phyloP scores from a whole-genome alignment of 148 eudicot genomes.

The Vaccinium vitisidaea region DNA sequence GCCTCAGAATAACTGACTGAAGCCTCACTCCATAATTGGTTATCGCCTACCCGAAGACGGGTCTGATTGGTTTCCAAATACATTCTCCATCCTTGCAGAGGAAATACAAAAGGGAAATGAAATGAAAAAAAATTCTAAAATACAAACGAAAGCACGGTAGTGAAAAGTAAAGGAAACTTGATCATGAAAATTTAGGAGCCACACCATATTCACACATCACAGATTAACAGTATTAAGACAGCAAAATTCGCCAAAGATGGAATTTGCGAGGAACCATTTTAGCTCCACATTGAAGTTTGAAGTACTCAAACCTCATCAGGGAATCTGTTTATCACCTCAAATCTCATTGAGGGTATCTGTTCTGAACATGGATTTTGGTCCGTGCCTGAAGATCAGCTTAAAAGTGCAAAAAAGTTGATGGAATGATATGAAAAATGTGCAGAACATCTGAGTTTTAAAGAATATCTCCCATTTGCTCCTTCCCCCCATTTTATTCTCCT shows the following conservation, averaged over 20 bases:
- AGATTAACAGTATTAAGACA: neutral
- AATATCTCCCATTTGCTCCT: too few species aligned
- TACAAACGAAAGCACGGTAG: neutral
- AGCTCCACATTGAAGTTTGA: neutral
- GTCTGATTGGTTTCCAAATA: slow-evolving; percentile 11
- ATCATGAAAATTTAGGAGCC: neutral
- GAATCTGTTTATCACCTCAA: neutral
- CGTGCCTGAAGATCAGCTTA: neutral
- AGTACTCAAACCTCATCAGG: neutral
- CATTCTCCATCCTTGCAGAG: neutral
- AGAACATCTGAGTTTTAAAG: neutral
- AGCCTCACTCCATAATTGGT: slow-evolving; percentile 18
- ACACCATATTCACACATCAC: neutral
- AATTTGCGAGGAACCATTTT: neutral
- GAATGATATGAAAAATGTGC: neutral
- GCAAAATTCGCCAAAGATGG: neutral
- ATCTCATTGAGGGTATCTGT: neutral
- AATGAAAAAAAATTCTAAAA: neutral
- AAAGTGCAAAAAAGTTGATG: neutral
- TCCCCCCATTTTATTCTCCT: too few species aligned
- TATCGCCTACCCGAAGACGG: slow-evolving; percentile 2
- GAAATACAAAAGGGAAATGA: neutral
- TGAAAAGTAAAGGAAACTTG: neutral
- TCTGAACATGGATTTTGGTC: neutral
- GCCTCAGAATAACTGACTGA: slow-evolving; percentile 24